Evolutionary conservation across 768 basidiomycete genomes (phyloP).

Genomic region (Boletus rubescentipes): DNA sequence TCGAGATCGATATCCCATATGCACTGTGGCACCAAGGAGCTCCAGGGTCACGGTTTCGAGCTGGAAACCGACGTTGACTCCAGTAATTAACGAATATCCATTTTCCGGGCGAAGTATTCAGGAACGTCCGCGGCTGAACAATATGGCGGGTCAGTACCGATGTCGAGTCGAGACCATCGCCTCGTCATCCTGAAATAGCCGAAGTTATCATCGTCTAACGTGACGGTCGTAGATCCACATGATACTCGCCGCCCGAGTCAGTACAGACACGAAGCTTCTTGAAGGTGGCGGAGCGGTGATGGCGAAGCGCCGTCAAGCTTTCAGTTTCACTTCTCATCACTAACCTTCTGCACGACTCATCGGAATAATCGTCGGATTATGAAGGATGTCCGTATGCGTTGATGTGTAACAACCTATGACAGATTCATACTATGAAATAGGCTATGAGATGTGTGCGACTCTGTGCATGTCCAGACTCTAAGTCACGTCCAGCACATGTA

Average conservation of each 20-base stretch:
- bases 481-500: background rate
- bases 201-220: background rate
- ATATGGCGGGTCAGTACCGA: background rate
- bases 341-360: background rate
- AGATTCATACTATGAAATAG: background rate
- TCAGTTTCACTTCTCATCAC: conserved; percentile 1
- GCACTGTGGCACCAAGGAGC: background rate
- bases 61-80: background rate
- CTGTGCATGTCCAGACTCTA: too few relatives aligned
- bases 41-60: background rate
- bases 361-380: background rate
- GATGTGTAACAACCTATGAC: background rate
- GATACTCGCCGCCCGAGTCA: background rate
- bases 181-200: conserved; percentile 7
- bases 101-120: too few relatives aligned
- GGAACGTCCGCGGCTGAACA: background rate
- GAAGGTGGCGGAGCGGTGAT: background rate
- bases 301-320: background rate
- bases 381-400: background rate
- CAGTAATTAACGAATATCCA: too few relatives aligned
- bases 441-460: background rate
- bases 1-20: background rate
- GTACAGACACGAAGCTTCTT: background rate
- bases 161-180: background rate
- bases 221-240: background rate